Conservation (phyloP, 805 yeast species). For the Ogataea pini region DNA sequence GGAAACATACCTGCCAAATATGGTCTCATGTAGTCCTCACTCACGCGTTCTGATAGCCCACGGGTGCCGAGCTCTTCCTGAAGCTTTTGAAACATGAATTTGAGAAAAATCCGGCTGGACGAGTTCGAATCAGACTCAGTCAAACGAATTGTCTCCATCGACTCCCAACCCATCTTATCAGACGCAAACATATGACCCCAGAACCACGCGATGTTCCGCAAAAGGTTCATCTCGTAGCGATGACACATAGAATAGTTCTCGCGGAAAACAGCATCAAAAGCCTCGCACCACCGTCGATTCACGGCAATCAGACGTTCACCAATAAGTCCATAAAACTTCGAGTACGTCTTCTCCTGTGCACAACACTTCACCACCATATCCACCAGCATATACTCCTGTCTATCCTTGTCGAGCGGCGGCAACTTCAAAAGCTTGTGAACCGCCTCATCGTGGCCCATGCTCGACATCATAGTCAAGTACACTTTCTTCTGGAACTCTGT, state of each 20-base stretch:
- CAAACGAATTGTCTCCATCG: constrained; percentile 54
- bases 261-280: constrained; percentile 54
- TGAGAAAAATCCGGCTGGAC: constrained; percentile 76
- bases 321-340: constrained; percentile 79
- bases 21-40: constrained; percentile 52
- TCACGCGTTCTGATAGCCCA: constrained; percentile 48
- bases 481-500: constrained; percentile 72
- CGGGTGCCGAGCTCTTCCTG: constrained; percentile 71
- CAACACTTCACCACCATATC: constrained; percentile 80
- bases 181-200: constrained; percentile 83
- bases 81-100: constrained; percentile 77
- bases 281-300: constrained; percentile 55
- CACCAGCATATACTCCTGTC: constrained; percentile 54
- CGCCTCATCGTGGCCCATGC: constrained; percentile 90
- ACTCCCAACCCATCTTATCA: constrained; percentile 66
- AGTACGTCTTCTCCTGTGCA: constrained; percentile 81
- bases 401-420: constrained; percentile 37
- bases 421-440: constrained; percentile 77
- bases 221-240: constrained; percentile 66
- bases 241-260: constrained; percentile 59
- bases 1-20: constrained; percentile 68
- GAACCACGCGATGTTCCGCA: constrained; percentile 77
- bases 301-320: constrained; percentile 63
- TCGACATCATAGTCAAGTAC: constrained; percentile 81
- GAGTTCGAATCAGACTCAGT: constrained; percentile 77